These are phyloP conservation scores for Saitoella complicata DNA, from an alignment of 805 yeast genomes.

Conservation along the genomic window DNA sequence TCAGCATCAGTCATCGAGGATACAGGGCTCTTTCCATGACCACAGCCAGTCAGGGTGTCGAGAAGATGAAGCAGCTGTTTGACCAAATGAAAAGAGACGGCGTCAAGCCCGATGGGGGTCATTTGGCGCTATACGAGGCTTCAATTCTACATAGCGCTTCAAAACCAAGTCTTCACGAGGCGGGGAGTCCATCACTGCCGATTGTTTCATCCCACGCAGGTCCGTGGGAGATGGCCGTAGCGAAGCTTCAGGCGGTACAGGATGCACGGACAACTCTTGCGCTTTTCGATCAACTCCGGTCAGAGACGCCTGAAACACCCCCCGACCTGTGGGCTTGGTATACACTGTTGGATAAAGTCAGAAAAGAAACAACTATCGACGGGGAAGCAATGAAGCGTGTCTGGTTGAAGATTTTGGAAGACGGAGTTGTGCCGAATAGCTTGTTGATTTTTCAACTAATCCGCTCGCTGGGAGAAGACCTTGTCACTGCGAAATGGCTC, in stretches of 20 bases:
- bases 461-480: conserved; percentile 1
- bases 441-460: conserved; percentile 4
- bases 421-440: conserved; percentile 1
- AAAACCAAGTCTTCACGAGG: no score
- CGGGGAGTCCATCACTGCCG: no score
- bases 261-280: conserved; percentile 3
- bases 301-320: neutral
- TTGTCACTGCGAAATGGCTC: no score
- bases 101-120: no score
- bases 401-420: conserved; percentile 2
- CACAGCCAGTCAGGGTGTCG: no score
- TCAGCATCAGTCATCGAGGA: no score
- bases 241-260: neutral
- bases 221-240: neutral
- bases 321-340: conserved; percentile 6
- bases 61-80: no score
- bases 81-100: no score
- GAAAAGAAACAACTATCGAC: neutral
- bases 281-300: conserved; percentile 2
- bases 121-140: no score
- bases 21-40: no score
- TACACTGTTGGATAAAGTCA: conserved; percentile 3
- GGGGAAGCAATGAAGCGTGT: conserved; percentile 2
- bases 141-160: no score
- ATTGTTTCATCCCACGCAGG: conserved; percentile 5